Conservation (phyloP, 257 asterid species). For the Primulina huaijiensis region DNA sequence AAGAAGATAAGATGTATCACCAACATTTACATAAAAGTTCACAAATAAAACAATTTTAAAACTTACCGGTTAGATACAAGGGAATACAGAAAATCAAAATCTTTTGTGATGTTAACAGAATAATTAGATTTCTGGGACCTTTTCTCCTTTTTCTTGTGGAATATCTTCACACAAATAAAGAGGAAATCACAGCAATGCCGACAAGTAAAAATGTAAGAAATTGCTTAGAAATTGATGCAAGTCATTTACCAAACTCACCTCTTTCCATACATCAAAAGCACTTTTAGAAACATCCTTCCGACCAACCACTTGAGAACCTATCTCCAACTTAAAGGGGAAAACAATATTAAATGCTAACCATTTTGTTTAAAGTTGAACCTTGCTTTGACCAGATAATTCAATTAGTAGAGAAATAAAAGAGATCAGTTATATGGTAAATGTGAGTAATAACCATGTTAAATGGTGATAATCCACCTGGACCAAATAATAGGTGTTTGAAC, state of each 20-base stretch:
- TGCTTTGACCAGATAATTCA: slow-evolving; percentile 12
- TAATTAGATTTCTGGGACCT: slow-evolving; percentile 41
- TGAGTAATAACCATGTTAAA: slow-evolving; percentile 3
- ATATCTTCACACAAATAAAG: slow-evolving; percentile 45
- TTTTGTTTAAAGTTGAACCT: slow-evolving; percentile 15
- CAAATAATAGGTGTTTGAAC: slow-evolving; percentile 23
- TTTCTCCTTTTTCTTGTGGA: slow-evolving; percentile 72
- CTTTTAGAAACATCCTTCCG: slow-evolving; percentile 75
- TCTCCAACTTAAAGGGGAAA: slow-evolving; percentile 58
- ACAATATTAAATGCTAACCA: slow-evolving; percentile 1
- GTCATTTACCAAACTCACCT: slow-evolving; percentile 42
- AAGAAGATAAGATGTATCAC: slow-evolving; percentile 26
- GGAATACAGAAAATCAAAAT: slow-evolving; percentile 71
- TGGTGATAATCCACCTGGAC: slow-evolving; percentile 17
- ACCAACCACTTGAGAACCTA: slow-evolving; percentile 94
- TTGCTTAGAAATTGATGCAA: slow-evolving; percentile 23
- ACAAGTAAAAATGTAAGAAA: slow-evolving; percentile 17
- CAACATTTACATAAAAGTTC: slow-evolving; percentile 20
- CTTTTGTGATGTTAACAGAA: slow-evolving; percentile 40
- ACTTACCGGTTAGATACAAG: slow-evolving; percentile 79
- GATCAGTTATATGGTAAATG: slow-evolving; percentile 4
- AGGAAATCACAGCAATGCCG: slow-evolving; percentile 17
- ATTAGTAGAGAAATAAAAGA: slow-evolving; percentile 12
- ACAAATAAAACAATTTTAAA: slow-evolving; percentile 17
- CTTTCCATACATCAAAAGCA: slow-evolving; percentile 95